Base-by-base conservation (phyloP, 2,329 filamentous ascomycete species). In the Claviceps capensis region DNA sequence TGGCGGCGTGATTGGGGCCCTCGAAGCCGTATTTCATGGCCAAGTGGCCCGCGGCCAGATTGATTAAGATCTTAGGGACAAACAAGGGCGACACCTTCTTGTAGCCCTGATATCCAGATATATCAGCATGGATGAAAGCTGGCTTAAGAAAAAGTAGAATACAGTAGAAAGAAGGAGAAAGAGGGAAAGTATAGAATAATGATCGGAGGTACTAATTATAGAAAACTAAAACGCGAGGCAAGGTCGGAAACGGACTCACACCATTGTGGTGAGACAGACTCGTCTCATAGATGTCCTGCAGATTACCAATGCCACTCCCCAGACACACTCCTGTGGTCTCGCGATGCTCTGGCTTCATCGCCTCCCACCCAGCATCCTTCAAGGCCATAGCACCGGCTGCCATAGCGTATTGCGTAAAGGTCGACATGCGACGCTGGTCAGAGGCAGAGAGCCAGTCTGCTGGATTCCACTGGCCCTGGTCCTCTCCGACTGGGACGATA, bases 11-110 rank as follows among this genome's bases (percentile, higher is more conserved):
- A 63, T 95, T 96, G 4, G 93, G 93, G 0, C 93, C 93, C 66
- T 86, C 72, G 62, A 98, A 86, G 17, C 88, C 87, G 69, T 93
- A 83, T 60, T 82, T 86, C 83, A 98, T 97, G 26, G 91, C 91
- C 40, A 97, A 82, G 64, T 97, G 91, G 0, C 93, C 93, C 9
- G 93, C 93, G 0, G 88, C 93, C 58, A 98, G 79, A 65, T 98
- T 98, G 69, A 95, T 95, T 48, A 98, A 76, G 7, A 97, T 81
- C 59, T 88, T 85, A 6, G 93, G 93, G 7, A 97, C 89, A 63
- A 98, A 97, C 3, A 95, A 72, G 1, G 93, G 93, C 37, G 90
- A 95, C 2, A 97, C 86, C 62, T 93, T 95, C 59, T 81, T 88
- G 66, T 96, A 95, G 57, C 91, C 91, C 87, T 93, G 46, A 38